Conservation (phyloP, 23 red algal genomes). For the Agarophyton chilense region DNA sequence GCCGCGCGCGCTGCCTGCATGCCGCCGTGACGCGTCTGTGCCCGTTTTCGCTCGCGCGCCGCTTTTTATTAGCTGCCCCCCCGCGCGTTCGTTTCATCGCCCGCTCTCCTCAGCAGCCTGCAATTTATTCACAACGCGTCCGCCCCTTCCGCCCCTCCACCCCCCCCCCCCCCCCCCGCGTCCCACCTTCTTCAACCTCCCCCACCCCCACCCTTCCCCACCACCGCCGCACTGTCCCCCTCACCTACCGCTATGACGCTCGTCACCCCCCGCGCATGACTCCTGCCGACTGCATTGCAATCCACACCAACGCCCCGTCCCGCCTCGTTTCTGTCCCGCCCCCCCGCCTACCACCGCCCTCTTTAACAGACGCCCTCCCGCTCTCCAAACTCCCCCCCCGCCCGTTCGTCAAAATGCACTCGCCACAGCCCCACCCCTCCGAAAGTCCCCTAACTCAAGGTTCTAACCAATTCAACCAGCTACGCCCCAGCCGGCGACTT, state of each 20-base stretch:
- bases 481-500: not conserved
- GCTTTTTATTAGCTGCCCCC: not conserved
- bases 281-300: not conserved
- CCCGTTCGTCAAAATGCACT: not conserved
- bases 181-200: not conserved
- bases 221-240: too few relatives aligned
- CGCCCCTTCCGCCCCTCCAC: not conserved
- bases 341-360: not conserved
- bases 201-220: too few relatives aligned
- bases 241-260: not conserved
- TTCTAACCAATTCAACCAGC: not conserved
- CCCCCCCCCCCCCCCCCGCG: not conserved
- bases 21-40: constrained; percentile 2
- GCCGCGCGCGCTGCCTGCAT: not conserved
- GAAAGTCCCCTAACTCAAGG: not conserved
- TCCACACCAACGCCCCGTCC: not conserved
- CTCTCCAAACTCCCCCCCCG: not conserved
- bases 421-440: not conserved
- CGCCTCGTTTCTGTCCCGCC: not conserved
- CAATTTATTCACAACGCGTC: not conserved
- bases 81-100: not conserved
- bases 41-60: not conserved
- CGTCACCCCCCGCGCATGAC: not conserved
- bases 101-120: too few relatives aligned
- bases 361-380: not conserved